phyloP scores from a whole-genome alignment of 2,329 filamentous ascomycete species.

The Xylariomycetidae sp. region DNA sequence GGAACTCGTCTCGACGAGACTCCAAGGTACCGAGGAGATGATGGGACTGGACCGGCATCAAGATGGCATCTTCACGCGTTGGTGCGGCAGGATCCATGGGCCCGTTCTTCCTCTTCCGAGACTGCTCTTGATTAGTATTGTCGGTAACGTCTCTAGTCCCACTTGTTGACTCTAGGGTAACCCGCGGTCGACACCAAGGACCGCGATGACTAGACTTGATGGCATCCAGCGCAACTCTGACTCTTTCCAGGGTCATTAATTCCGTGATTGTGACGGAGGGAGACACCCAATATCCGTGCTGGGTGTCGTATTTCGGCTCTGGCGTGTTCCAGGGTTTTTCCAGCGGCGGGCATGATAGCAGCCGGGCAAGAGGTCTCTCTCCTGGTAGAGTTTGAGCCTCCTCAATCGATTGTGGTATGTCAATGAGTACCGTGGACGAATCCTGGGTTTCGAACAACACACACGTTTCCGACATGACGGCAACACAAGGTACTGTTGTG shows the following conservation, averaged over 20 bases:
- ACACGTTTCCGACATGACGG: slow-evolving; percentile 19
- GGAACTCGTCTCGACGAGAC: slow-evolving; percentile 34
- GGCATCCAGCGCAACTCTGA: slow-evolving; percentile 36
- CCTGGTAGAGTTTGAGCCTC: slow-evolving; percentile 50
- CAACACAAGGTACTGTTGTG: too few relatives aligned
- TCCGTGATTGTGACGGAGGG: slow-evolving; percentile 46
- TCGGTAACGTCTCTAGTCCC: not conserved
- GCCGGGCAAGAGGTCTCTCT: slow-evolving; percentile 30
- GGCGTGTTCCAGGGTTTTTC: slow-evolving; percentile 44
- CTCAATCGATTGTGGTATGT: slow-evolving; percentile 65
- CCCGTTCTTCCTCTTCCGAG: slow-evolving; percentile 12
- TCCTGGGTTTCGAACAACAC: slow-evolving; percentile 50
- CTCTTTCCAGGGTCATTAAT: slow-evolving; percentile 44
- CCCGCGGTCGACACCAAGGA: slow-evolving; percentile 41
- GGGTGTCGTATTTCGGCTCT: slow-evolving; percentile 43
- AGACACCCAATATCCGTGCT: slow-evolving; percentile 25
- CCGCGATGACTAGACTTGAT: slow-evolving; percentile 30
- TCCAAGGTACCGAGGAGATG: slow-evolving; percentile 45
- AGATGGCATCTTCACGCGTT: too few relatives aligned
- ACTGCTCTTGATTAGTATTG: slow-evolving; percentile 1
- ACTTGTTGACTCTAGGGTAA: too few relatives aligned
- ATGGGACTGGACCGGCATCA: slow-evolving; percentile 37
- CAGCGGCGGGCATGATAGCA: slow-evolving; percentile 40
- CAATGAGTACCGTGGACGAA: slow-evolving; percentile 51
- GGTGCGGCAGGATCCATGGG: too few relatives aligned